Conservation (phyloP, 2,329 filamentous ascomycete genomes). For the Capronia epimyces region DNA sequence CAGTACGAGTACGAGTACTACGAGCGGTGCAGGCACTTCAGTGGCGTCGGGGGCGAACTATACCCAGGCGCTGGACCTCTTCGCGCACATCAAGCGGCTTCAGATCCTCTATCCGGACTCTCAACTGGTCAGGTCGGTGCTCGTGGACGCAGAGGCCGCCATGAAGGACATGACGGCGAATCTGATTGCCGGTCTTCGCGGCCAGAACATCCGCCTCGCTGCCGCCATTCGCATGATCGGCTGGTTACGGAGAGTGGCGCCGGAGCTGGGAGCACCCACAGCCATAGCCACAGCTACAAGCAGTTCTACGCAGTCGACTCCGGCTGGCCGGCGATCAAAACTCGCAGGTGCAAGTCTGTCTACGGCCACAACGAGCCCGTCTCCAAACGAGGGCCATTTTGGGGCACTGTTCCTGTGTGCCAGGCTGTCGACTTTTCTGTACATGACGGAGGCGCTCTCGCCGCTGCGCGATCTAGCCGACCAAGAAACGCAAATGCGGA, state of each 20-base stretch:
- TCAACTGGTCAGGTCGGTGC: constrained; percentile 65
- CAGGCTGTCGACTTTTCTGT: constrained; percentile 70
- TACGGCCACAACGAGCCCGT: constrained; percentile 30
- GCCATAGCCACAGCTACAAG: background rate
- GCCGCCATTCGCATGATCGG: constrained; percentile 85
- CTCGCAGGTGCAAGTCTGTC: background rate
- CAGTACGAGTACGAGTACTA: constrained; percentile 22
- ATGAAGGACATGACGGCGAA: constrained; percentile 86
- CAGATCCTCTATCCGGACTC: constrained; percentile 78
- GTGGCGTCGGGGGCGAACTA: constrained; percentile 61
- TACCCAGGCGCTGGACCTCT: constrained; percentile 80
- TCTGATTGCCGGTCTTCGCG: constrained; percentile 70
- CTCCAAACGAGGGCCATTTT: constrained; percentile 59
- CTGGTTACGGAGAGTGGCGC: constrained; percentile 80
- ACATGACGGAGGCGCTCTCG: constrained; percentile 74
- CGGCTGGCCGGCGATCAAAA: constrained; percentile 1
- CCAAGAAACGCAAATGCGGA: constrained; percentile 61
- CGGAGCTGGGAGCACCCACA: constrained; percentile 58
- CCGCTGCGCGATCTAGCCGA: constrained; percentile 85
- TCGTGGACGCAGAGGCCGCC: constrained; percentile 71
- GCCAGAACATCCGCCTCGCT: constrained; percentile 70
- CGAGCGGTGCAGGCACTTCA: constrained; percentile 37
- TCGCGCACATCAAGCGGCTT: constrained; percentile 86
- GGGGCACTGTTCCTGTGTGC: constrained; percentile 84
- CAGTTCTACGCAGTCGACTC: background rate